Evolutionary conservation across 257 asterid species (phyloP).

Genomic region (Solanum medicagineum): DNA sequence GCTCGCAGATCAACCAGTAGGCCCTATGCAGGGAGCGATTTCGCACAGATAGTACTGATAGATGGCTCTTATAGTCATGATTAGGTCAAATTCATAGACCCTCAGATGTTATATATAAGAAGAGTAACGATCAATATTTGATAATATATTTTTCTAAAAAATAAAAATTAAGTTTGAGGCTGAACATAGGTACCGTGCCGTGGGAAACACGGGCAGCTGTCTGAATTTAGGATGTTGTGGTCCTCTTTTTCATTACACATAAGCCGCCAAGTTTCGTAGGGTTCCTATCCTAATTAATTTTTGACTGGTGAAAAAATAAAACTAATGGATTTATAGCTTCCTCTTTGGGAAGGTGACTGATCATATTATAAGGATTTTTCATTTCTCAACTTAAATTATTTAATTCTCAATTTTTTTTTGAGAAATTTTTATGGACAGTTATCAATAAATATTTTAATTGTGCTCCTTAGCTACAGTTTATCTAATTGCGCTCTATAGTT

Average conservation of each 20-base stretch:
- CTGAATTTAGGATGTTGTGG: constrained; percentile 38
- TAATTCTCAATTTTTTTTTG: not conserved
- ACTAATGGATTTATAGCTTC: not conserved
- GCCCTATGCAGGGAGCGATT: no score
- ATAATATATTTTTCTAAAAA: not conserved
- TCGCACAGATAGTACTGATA: no score
- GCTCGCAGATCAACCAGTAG: no score
- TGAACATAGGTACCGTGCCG: constrained; percentile 22
- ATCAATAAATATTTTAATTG: no score
- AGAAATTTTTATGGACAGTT: no score
- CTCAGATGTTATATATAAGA: not conserved
- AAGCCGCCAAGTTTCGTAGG: constrained; percentile 25
- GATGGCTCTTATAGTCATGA: no score
- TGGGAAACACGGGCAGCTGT: constrained; percentile 24
- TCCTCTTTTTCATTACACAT: constrained; percentile 36
- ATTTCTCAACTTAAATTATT: not conserved
- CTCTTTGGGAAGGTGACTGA: not conserved
- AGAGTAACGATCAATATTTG: not conserved
- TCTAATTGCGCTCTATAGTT: no score
- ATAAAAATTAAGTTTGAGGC: not conserved
- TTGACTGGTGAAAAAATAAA: constrained; percentile 14
- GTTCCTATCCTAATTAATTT: constrained; percentile 5
- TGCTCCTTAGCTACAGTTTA: no score
- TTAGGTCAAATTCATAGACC: no score
- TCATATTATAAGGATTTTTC: not conserved